Evolutionary conservation across 2,329 filamentous ascomycete genomes (phyloP), one percentile per base, ranked within the genome.

Genomic region (Onygenales sp.): DNA sequence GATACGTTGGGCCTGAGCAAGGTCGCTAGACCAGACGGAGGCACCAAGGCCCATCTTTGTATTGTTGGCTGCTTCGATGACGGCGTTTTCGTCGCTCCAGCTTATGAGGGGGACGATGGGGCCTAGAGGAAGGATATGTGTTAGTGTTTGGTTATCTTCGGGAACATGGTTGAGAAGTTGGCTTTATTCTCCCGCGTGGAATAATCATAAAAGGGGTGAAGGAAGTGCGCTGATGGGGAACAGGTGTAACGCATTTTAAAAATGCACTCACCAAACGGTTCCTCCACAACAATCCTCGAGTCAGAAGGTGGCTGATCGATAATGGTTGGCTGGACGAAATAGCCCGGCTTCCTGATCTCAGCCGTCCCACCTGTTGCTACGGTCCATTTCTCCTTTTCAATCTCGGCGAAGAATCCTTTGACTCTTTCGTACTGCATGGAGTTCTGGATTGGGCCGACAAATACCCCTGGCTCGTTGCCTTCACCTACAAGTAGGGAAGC

Each of bases 391-490:
- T 78, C 75, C 56, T 72, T 70, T 60, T 77, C 74, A 54, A 77
- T 79, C 49, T 83, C 78, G 8, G 73, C 72, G 51, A 85, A 74
- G 56, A 83, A 76, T 10, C 70, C 65, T 60, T 77, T 78, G 31
- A 83, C 79, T 27, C 76, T 77, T 46, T 84, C 78, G 62, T 76
- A 86, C 65, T 87, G 84, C 76, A 82, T 78, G 58, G 74, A 67
- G 66, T 87, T 87, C 56, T 83, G 81, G 2, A 86, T 67, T 0
- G 84, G 84, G 0, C 81, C 79, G 53, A 82, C 75, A 40, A 79
- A 63, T 43, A 76, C 71, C 42, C 69, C 70, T 49, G 67, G 72
- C 52, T 77, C 65, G 57, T 61, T 67, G 54, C 64, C 63, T 42
- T 65, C 53, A 60, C 70, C 75, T 43, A 71, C 61, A 49, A 70